Percentiles rank a stretch among this genome's conserved stretches.
Evolutionary conservation across 2,329 filamentous ascomycete genomes (phyloP).

Genomic region (Colletotrichum sp.): DNA sequence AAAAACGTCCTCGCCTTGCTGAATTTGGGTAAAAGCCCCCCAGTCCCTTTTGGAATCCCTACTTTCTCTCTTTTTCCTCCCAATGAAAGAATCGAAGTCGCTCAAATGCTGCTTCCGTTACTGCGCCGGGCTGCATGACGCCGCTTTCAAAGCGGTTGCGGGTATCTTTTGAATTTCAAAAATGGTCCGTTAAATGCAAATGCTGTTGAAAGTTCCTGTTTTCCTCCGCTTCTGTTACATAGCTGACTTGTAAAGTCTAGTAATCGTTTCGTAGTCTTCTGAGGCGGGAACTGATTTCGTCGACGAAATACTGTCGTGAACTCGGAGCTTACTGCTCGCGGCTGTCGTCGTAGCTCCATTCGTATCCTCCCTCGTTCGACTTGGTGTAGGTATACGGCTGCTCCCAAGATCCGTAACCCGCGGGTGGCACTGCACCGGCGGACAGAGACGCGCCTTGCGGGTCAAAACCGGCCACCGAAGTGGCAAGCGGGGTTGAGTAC

Average conservation of each 20-base stretch:
- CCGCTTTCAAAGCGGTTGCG: constrained; percentile 1
- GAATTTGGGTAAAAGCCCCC: background rate
- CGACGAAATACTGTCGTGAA: too few relatives aligned
- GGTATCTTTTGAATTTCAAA: background rate
- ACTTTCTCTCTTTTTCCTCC: background rate
- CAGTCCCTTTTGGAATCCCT: background rate
- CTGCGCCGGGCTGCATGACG: background rate
- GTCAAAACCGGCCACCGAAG: constrained; percentile 40
- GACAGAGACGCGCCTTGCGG: constrained; percentile 41
- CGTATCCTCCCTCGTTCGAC: constrained; percentile 36
- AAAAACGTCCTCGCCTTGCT: too few relatives aligned
- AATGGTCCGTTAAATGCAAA: background rate
- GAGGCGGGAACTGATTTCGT: background rate
- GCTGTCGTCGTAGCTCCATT: constrained; percentile 21
- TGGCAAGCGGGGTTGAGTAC: constrained; percentile 46
- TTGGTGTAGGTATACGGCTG: constrained; percentile 49
- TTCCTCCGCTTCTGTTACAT: background rate
- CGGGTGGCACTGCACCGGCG: constrained; percentile 39
- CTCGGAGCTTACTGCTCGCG: background rate
- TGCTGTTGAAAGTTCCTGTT: background rate
- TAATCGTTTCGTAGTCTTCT: background rate
- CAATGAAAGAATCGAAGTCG: background rate
- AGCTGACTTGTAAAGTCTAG: background rate
- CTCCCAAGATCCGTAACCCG: constrained; percentile 49
- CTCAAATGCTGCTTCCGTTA: background rate